Conservation (phyloP, 2,329 filamentous ascomycete genomes). For the Neonectria hederae region DNA sequence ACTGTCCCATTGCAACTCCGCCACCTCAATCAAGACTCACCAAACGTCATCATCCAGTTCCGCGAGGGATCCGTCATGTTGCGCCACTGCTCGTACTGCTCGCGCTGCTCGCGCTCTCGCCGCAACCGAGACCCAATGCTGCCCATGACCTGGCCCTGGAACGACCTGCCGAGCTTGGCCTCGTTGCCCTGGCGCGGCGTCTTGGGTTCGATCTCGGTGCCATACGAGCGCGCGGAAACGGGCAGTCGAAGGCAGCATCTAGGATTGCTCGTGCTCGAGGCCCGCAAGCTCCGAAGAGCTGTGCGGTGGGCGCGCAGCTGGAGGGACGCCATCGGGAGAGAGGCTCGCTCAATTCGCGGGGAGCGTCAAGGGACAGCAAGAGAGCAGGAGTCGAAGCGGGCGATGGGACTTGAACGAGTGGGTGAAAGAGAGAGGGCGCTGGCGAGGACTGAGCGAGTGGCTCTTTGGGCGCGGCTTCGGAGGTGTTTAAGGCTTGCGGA, state of each 20-base stretch:
- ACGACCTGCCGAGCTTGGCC: conserved; percentile 53
- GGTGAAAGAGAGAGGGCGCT: background rate
- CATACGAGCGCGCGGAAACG: conserved; percentile 43
- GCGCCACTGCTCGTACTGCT: conserved; percentile 57
- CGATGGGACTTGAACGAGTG: background rate
- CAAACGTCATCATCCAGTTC: conserved; percentile 64
- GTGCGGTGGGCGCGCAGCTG: conserved; percentile 45
- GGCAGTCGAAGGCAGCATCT: conserved; percentile 22
- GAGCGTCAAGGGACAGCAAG: background rate
- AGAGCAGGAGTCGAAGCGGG: background rate
- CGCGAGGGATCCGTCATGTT: conserved; percentile 53
- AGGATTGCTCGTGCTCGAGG: conserved; percentile 21
- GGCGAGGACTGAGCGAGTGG: background rate
- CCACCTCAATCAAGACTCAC: conserved; percentile 50
- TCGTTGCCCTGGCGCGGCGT: conserved; percentile 48
- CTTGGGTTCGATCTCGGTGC: conserved; percentile 50
- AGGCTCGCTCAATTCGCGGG: conserved; percentile 26
- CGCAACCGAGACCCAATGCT: conserved; percentile 65
- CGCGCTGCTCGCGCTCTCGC: conserved; percentile 64
- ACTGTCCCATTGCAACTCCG: background rate
- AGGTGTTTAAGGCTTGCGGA: conserved; percentile 34
- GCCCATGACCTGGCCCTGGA: conserved; percentile 69
- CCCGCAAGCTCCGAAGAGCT: conserved; percentile 45
- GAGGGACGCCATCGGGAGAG: conserved; percentile 45
- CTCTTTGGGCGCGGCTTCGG: conserved; percentile 7